Base-by-base conservation (phyloP, 176 grass and related monocot species). In the Phoenix roebelenii region DNA sequence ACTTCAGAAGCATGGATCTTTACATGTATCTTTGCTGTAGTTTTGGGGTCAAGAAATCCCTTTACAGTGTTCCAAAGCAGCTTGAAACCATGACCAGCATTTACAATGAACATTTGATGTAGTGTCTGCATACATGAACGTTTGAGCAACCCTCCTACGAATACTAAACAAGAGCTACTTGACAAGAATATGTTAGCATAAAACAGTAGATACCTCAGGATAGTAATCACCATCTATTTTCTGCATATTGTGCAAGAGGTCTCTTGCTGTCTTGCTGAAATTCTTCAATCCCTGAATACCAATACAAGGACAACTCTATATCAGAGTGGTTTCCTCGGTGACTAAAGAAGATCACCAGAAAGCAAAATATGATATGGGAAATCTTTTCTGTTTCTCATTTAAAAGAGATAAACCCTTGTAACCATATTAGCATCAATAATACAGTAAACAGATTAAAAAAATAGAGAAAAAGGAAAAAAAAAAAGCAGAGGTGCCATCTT, bases 91-190 rank as follows among this genome's bases (percentile, higher is more conserved):
- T 49, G 76, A 25, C 88, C 88, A 7, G 94, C 94, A 56, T 98
- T 98, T 50, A 98, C 81, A 4, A 98, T 85, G 61, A 98, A 98
- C 94, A 98, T 98, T 89, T 98, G 94, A 66, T 98, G 87, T 32
- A 98, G 66, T 6, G 94, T 98, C 94, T 98, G 82, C 65, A 79
- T 23, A 78, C 68, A 32, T 53, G 1, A 25, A 23, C 53, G n/a
- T 7, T 44, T 44, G 35, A 44, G 35, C 6, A 44, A 44, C 7
- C 35, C 35, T 14, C 9, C 10, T 44, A 12, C 14, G 35, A 44
- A 44, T 12, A 14, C 10, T 12, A 7, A 44, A 44, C 35, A 44
- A 44, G 10, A 44, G 10, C 6, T 12, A 44, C 35, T 44, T 44
- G 35, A 44, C 12, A 44, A 44, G 10, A 44, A 44, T 44, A 44